A percentile compares a stretch with the other conserved stretches of the same genome.
phyloP scores from a whole-genome alignment of 768 basidiomycete genomes.

The Naganishia vaughanmartiniae region DNA sequence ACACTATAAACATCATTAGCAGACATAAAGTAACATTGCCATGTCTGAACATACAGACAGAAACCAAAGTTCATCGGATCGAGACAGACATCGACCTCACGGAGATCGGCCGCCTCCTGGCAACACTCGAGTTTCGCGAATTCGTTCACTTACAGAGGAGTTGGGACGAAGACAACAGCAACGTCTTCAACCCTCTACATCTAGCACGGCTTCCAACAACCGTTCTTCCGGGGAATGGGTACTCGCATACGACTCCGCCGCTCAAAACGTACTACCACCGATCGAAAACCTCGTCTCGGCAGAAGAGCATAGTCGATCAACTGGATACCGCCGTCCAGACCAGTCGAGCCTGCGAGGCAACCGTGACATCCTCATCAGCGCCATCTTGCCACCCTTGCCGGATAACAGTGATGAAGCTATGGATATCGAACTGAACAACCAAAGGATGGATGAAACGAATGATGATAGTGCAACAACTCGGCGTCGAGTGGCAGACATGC shows the following conservation, averaged over 20 bases:
- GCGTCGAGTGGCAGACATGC: not conserved
- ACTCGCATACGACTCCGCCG: not conserved
- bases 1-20: not conserved
- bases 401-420: constrained; percentile 12
- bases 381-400: constrained; percentile 12
- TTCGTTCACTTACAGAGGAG: not conserved
- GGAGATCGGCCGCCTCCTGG: not conserved
- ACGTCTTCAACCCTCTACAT: not conserved
- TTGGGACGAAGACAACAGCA: not conserved
- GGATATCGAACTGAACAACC: constrained; percentile 19
- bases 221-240: not conserved
- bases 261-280: not conserved
- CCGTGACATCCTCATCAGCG: not conserved
- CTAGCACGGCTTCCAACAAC: not conserved
- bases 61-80: not conserved
- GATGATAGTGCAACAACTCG: not conserved
- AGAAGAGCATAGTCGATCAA: not conserved
- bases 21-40: not conserved
- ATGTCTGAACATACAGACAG: constrained; percentile 3
- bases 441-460: constrained; percentile 18
- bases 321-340: constrained; percentile 13
- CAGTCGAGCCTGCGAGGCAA: not conserved
- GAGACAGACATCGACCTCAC: not conserved
- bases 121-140: not conserved
- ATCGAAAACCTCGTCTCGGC: constrained; percentile 14